A percentile compares a stretch with the other conserved stretches of the same genome.
Evolutionary conservation across 306 rosid genomes (phyloP).

Genomic region (Prunus kanzakura): DNA sequence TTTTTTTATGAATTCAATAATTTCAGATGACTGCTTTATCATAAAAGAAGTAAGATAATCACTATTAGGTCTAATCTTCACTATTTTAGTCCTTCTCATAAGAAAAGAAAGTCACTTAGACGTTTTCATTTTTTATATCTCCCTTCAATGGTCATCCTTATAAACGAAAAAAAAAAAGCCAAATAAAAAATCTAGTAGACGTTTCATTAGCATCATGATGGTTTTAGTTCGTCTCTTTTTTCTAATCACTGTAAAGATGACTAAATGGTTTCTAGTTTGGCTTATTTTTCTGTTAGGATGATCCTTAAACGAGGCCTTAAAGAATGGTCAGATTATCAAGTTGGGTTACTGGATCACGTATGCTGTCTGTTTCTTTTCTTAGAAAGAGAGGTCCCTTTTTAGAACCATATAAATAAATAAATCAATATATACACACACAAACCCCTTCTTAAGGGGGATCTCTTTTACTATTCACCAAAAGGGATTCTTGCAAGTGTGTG

Average conservation of each 20-base stretch:
- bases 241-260: not conserved
- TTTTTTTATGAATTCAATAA: not conserved
- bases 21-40: conserved; percentile 3
- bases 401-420: too few species aligned
- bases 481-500: not conserved
- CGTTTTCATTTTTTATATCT: not conserved
- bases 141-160: not conserved
- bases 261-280: not conserved
- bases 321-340: not conserved
- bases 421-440: too few species aligned
- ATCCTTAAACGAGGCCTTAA: not conserved
- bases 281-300: not conserved
- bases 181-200: not conserved
- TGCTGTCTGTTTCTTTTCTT: not conserved
- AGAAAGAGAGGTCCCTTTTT: not conserved
- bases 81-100: not conserved
- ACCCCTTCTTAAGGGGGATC: too few species aligned
- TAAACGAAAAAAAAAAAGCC: not conserved
- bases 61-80: not conserved
- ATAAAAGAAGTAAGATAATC: conserved; percentile 9
- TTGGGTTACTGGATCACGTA: not conserved
- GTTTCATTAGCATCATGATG: not conserved
- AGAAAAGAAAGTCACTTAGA: not conserved
- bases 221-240: not conserved
- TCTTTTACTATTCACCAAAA: too few species aligned